A percentile compares a stretch with the other conserved stretches of the same genome.
Evolutionary conservation across 164 flowering plant genomes (phyloP).

Genomic region (Santalum album): DNA sequence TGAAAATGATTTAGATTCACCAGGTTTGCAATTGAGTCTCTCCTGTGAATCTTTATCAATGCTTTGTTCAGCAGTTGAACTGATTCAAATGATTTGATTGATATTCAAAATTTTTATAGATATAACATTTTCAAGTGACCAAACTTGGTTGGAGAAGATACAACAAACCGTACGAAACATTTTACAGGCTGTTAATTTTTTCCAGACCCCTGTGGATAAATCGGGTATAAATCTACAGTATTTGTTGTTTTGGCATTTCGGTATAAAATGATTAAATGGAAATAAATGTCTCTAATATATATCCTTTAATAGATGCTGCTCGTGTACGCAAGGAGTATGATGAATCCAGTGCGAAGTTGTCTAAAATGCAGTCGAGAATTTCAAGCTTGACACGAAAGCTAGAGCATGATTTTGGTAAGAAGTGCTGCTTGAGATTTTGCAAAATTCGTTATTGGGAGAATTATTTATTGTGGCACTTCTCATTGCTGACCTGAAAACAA

Average conservation of each 20-base stretch:
- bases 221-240: constrained; percentile 40
- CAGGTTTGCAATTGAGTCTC: constrained; percentile 38
- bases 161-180: constrained; percentile 60
- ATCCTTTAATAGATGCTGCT: constrained; percentile 58
- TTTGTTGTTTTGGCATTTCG: background rate
- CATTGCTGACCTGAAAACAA: constrained; percentile 1
- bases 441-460: background rate
- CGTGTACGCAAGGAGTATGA: constrained; percentile 87
- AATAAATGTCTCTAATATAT: background rate
- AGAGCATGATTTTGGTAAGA: constrained; percentile 79
- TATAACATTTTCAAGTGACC: constrained; percentile 27
- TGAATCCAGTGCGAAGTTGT: constrained; percentile 64
- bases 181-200: constrained; percentile 59
- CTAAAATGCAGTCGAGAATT: constrained; percentile 83
- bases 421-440: background rate
- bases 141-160: constrained; percentile 88
- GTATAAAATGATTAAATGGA: background rate
- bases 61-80: too few relatives aligned
- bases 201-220: constrained; percentile 66
- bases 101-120: constrained; percentile 21
- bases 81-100: too few relatives aligned
- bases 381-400: constrained; percentile 69
- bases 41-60: too few relatives aligned
- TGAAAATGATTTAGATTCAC: constrained; percentile 46
- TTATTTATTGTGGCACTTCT: constrained; percentile 2